phyloP scores from a whole-genome alignment of 371 early-diverging fungal species.

The Zopfochytrium polystomum region DNA sequence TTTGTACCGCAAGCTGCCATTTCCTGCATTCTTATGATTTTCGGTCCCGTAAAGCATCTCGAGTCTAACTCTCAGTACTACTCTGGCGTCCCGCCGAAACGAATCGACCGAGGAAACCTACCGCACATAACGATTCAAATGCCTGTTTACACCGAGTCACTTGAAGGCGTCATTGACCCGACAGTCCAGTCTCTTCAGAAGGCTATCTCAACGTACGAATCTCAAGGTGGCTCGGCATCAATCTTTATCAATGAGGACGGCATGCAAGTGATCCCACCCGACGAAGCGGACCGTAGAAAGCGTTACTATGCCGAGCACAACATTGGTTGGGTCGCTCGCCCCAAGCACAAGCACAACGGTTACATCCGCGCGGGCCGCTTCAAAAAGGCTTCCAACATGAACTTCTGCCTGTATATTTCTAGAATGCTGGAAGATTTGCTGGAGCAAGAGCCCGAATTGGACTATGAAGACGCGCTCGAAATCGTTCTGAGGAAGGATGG shows the following conservation, averaged over 20 bases:
- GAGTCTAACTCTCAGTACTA: constrained; percentile 14
- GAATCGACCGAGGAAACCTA: constrained; percentile 1
- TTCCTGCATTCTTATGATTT: too few relatives aligned
- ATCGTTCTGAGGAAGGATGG: constrained; percentile 7
- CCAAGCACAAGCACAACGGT: constrained; percentile 23
- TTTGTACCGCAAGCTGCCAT: too few relatives aligned
- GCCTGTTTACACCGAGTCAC: constrained; percentile 24
- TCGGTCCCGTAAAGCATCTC: constrained; percentile 20
- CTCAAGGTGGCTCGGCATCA: constrained; percentile 21
- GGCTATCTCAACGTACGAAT: constrained; percentile 26
- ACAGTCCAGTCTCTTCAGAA: constrained; percentile 20
- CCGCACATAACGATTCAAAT: constrained; percentile 30
- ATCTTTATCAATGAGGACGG: constrained; percentile 28
- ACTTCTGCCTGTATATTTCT: constrained; percentile 19
- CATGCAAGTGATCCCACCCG: constrained; percentile 19
- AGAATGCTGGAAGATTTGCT: constrained; percentile 16
- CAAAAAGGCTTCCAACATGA: constrained; percentile 28
- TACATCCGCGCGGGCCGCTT: constrained; percentile 21
- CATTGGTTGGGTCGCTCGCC: constrained; percentile 23
- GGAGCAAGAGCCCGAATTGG: constrained; percentile 5
- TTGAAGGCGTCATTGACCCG: constrained; percentile 21
- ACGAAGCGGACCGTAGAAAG: constrained; percentile 12
- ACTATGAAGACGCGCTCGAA: constrained; percentile 17
- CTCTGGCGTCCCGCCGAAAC: constrained; percentile 5
- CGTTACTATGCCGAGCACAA: constrained; percentile 18